Evolutionary conservation across 306 rosid genomes (phyloP).

Genomic region (Casuarina glauca): DNA sequence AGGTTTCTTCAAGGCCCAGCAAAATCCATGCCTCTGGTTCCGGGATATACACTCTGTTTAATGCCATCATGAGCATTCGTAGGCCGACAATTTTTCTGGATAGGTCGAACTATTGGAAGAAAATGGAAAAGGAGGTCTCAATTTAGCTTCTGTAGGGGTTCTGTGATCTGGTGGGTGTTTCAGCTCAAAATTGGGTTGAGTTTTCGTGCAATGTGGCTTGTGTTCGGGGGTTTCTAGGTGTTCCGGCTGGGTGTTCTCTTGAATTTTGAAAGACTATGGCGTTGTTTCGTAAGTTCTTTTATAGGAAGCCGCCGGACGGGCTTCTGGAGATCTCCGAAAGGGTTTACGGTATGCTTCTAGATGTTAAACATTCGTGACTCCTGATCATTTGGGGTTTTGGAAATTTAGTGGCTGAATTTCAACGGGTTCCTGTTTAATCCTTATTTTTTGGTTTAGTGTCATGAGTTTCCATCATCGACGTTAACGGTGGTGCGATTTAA

Average conservation of each 20-base stretch:
- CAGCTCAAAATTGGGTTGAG: conserved; percentile 22
- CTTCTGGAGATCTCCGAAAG: conserved; percentile 89
- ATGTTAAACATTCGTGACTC: conserved; percentile 23
- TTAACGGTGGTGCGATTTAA: background rate
- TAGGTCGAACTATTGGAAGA: too few species aligned
- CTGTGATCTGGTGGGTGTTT: conserved; percentile 31
- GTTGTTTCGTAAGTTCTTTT: conserved; percentile 85
- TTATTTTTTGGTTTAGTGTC: background rate
- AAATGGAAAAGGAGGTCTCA: too few species aligned
- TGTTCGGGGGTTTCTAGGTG: conserved; percentile 37
- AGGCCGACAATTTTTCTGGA: too few species aligned
- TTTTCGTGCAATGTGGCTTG: conserved; percentile 45
- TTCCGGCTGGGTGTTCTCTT: conserved; percentile 25
- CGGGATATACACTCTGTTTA: conserved; percentile 52
- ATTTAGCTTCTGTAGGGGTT: conserved; percentile 35
- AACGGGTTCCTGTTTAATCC: background rate
- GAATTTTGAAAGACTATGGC: conserved; percentile 74
- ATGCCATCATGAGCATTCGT: conserved; percentile 40
- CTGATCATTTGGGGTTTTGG: conserved; percentile 15
- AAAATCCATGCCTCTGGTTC: conserved; percentile 62
- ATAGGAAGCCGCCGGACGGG: conserved; percentile 97
- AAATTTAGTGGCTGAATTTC: background rate
- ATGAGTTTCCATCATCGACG: background rate
- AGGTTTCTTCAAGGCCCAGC: conserved; percentile 71
- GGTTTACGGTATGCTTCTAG: conserved; percentile 77